Conservation (phyloP, 164 flowering plant genomes). For the Cinnamomum micranthum region DNA sequence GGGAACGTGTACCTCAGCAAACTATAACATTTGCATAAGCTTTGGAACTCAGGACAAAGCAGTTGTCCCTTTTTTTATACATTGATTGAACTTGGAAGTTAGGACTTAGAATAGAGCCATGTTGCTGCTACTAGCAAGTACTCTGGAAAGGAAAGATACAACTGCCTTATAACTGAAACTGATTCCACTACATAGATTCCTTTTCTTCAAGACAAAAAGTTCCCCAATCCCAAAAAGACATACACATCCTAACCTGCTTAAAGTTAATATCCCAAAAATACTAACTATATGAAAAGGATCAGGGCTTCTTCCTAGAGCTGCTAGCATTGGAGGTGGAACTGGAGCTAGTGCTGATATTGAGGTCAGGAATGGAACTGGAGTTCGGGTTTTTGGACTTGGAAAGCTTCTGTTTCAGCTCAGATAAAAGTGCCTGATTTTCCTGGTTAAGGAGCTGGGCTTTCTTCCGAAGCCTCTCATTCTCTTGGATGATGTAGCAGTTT, state of each 20-base stretch:
- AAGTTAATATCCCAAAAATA: too few species aligned
- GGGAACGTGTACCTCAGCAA: not conserved
- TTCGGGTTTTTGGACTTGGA: constrained; percentile 11
- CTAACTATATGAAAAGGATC: constrained; percentile 6
- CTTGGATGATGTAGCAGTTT: constrained; percentile 50
- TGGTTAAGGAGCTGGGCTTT: constrained; percentile 49
- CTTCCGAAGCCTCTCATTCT: constrained; percentile 58
- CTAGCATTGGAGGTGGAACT: constrained; percentile 17
- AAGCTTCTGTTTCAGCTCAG: constrained; percentile 36
- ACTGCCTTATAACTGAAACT: constrained; percentile 14
- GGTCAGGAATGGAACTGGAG: constrained; percentile 6
- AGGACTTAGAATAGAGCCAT: not conserved
- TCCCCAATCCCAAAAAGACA: not conserved
- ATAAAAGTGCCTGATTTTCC: constrained; percentile 53
- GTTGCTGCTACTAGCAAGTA: constrained; percentile 1
- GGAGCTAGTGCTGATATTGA: constrained; percentile 9
- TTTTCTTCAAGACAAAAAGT: not conserved
- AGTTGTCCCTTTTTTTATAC: too few species aligned
- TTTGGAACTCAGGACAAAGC: too few species aligned
- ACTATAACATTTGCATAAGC: not conserved
- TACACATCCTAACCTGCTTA: not conserved
- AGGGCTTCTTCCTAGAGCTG: constrained; percentile 33
- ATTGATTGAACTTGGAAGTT: too few species aligned
- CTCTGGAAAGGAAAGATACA: constrained; percentile 1
- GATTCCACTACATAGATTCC: constrained; percentile 6